Evolutionary conservation across 179 eudicot species (phyloP), one percentile per base, ranked within the genome.

Genomic region (Heliamphora pulchella): DNA sequence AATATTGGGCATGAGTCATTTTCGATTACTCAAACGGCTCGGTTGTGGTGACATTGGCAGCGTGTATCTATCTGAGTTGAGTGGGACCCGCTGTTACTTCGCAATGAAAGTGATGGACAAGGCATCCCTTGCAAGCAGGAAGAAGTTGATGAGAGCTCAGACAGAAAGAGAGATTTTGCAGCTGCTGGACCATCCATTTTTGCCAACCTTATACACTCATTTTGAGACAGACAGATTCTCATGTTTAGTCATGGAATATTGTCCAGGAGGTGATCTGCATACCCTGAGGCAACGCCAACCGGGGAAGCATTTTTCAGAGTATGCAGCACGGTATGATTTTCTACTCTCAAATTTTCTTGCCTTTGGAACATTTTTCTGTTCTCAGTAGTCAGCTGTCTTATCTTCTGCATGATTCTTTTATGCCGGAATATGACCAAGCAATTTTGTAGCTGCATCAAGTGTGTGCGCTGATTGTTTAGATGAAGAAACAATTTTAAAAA

Each of bases 11-110:
- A 91, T 93, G 97, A 91, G 91, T 82, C 98, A 93, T 81, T 93
- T 93, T 77, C 87, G 89, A 83, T 82, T 93, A 63, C 90, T 93
- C 39, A 92, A 86, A 79, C 84, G 89, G 80, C 91, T 93, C 39
- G 97, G 98, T 0, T 92, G 92, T 84, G 98, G 98, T 66, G 98
- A 93, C 77, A 93, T 92, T 68, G 98, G 98, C 39, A 90, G n/a
- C n/a, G n/a, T n/a, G n/a, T n/a, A n/a, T n/a, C n/a, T n/a, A n/a
- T n/a, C n/a, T n/a, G n/a, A n/a, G 94, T 87, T 93, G 81, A 93
- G 93, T 82, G 91, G 89, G 1, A 93, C 94, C 58, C 89, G 89
- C 18, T 92, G 97, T 71, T 89, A 86, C 71, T 93, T 93, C 83
- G 98, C 98, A 1, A 93, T 93, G 98, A 93, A n/a, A n/a, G n/a